Base-by-base conservation (phyloP, 139 green algal genomes). In the Nannochloris sp. region DNA sequence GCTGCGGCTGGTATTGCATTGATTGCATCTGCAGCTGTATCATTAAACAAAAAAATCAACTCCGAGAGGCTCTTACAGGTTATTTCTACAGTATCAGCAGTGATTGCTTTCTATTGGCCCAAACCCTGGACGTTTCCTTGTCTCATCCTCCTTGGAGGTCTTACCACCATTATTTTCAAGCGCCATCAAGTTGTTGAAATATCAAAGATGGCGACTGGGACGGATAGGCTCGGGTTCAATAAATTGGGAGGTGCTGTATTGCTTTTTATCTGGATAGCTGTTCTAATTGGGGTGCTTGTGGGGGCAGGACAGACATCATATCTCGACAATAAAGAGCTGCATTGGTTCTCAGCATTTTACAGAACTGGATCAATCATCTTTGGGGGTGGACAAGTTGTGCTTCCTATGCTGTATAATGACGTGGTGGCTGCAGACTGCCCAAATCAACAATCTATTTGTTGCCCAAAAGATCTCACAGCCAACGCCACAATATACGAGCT, bases 291-390 rank as follows among this genome's bases (percentile, higher is more conserved):
- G 4, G 48, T 60, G 46, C 59, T 84, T 30, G 55, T 80, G 17
- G 25, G 31, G 29, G 33, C 65, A 5, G 60, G 44, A 3, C 28
- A 62, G 36, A 69, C 68, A 20, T 9, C 13, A 25, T 91, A 91
- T 59, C 55, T 68, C 10, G 46, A 71, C 62, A 56, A 66, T 63
- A 79, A 74, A 23, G 69, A 70, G 29, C 71, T 92, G 48, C 73
- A 88, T 79, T 92, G 84, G 85, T 94, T 88, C 50, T 80, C 88
- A 62, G 72, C 81, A 4, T 96, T 97, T 71, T 97, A 85, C 74
- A 69, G 84, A 25, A 90, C 73, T 1, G 91, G 91, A 4, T 90
- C 81, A 48, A 81, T 96, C 57, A 96, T 96, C 72, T 97, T 95
- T 66, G 91, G 91, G 11, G 91, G 91, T 4, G 91, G 90, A 26